phyloP scores from a whole-genome alignment of 148 eudicot genomes.

The Chenopodium formosanum region DNA sequence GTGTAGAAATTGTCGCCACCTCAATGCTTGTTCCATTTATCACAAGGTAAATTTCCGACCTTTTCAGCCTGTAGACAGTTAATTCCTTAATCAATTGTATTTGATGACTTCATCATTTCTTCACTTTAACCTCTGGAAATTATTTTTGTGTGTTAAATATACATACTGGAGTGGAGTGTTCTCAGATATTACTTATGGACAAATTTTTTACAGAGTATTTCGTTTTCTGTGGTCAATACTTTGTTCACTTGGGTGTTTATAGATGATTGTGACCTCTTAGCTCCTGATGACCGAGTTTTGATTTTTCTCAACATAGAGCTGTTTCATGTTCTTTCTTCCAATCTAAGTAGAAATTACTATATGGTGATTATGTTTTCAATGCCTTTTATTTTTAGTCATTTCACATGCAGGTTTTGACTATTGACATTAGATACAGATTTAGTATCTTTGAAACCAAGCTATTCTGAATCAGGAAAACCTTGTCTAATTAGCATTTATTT shows the following conservation, averaged over 20 bases:
- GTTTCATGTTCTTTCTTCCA: background rate
- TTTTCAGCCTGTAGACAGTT: background rate
- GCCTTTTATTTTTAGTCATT: background rate
- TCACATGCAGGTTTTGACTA: background rate
- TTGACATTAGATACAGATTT: background rate
- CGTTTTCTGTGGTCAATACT: background rate
- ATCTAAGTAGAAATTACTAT: background rate
- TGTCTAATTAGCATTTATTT: background rate
- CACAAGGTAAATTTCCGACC: constrained; percentile 64
- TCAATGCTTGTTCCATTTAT: constrained; percentile 72
- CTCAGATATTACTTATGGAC: background rate
- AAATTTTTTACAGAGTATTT: background rate
- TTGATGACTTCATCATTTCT: background rate
- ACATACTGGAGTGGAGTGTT: background rate
- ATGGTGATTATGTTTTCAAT: background rate
- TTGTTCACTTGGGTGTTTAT: background rate
- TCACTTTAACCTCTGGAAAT: background rate
- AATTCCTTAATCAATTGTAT: background rate
- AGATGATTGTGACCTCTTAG: background rate
- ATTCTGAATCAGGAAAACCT: background rate
- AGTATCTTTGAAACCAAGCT: background rate
- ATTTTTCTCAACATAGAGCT: background rate
- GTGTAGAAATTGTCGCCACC: constrained; percentile 88
- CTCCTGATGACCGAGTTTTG: background rate
- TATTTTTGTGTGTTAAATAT: background rate